phyloP scores from a whole-genome alignment of 805 yeast genomes.

The Huiozyma sinensis region DNA sequence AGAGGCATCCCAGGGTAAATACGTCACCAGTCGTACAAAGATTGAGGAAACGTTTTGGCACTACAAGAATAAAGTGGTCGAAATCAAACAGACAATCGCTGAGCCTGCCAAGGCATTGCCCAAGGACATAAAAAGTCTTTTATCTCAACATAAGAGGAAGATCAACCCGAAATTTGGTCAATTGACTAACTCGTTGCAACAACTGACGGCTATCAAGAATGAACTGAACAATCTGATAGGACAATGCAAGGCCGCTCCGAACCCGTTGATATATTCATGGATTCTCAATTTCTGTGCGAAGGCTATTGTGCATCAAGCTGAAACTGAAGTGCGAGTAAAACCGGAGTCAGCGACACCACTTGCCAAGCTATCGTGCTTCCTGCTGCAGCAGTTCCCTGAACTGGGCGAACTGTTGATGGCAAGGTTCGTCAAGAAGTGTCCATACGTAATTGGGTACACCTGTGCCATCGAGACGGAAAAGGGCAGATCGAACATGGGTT shows the following conservation, averaged over 20 bases:
- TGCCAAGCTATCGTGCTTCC: constrained; percentile 48
- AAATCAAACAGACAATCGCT: constrained; percentile 52
- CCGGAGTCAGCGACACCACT: constrained; percentile 73
- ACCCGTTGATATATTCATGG: constrained; percentile 56
- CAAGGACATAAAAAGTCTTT: constrained; percentile 41
- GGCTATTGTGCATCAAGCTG: constrained; percentile 82
- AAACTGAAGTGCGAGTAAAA: constrained; percentile 75
- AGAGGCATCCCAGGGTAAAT: constrained; percentile 14
- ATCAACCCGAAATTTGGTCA: constrained; percentile 90
- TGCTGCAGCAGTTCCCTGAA: constrained; percentile 41
- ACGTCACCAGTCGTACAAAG: constrained; percentile 19
- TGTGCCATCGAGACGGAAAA: constrained; percentile 69
- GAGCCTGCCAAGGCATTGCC: constrained; percentile 40
- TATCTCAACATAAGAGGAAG: constrained; percentile 55
- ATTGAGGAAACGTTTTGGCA: constrained; percentile 37
- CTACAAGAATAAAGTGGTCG: constrained; percentile 41
- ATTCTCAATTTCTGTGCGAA: constrained; percentile 75
- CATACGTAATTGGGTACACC: constrained; percentile 72
- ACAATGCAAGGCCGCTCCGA: constrained; percentile 32
- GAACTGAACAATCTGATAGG: constrained; percentile 43
- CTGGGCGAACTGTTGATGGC: constrained; percentile 42
- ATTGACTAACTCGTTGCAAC: constrained; percentile 58
- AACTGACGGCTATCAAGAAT: constrained; percentile 40
- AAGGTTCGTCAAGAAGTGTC: constrained; percentile 84
- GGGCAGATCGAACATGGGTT: constrained; percentile 81